These are phyloP conservation scores for Picea sitchensis DNA, from an alignment of 75 land plant genomes.

Conservation along the genomic window DNA sequence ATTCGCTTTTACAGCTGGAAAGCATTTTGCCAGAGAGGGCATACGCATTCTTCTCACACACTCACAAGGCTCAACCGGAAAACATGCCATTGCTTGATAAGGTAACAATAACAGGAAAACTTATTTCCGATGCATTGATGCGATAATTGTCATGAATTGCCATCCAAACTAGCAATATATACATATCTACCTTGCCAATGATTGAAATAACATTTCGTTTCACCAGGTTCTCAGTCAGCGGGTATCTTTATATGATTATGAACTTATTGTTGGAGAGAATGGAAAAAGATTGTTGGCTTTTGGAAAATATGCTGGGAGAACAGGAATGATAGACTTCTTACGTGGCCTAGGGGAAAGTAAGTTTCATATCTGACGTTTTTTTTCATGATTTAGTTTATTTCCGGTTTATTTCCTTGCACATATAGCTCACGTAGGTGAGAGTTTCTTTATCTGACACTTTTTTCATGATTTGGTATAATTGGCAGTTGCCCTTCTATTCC, in stretches of 20 bases:
- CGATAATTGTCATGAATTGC: not conserved
- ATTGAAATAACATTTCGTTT: not conserved
- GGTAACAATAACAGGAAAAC: not conserved
- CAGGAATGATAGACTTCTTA: conserved; percentile 91
- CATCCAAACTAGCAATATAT: not conserved
- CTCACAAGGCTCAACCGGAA: conserved; percentile 97
- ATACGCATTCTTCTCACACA: conserved; percentile 96
- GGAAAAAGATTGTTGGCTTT: conserved; percentile 90
- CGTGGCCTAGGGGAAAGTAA: conserved; percentile 85
- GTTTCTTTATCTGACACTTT: no score
- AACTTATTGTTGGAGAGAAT: conserved; percentile 83
- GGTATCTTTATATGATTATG: conserved; percentile 82
- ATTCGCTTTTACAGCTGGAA: conserved; percentile 51
- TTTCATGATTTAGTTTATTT: no score
- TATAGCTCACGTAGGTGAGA: no score
- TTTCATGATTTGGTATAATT: no score
- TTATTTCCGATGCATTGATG: not conserved
- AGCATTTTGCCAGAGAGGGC: conserved; percentile 80
- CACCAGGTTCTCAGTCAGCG: conserved; percentile 74
- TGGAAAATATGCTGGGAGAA: conserved; percentile 96
- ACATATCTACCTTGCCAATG: not conserved
- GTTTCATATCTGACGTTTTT: not conserved
- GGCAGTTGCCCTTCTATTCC: no score
- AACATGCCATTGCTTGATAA: conserved; percentile 70
- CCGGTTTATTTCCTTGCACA: no score